Base-by-base conservation (phyloP, 441 rosid genomes). In the Eruca vesicaria region DNA sequence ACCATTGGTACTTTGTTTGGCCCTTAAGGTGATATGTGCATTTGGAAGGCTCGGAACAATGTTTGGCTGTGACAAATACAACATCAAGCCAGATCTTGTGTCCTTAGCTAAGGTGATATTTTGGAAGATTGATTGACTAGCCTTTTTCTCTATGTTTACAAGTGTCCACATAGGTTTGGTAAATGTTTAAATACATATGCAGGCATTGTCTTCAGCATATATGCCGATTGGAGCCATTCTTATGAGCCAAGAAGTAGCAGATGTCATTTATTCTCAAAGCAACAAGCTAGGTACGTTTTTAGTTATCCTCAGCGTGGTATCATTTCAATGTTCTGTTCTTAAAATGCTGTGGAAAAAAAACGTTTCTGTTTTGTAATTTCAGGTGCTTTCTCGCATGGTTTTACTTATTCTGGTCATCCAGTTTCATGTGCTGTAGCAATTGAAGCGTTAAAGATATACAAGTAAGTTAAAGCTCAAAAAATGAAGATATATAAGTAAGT, bases 31-130 rank as follows among this genome's bases (percentile, higher is more conserved):
- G 26, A 91, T 96, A 18, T 91, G 97, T 84, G 99, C 97, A 65
- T 96, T 96, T 84, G 99, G 99, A 80, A 89, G 99, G 83, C 96
- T 96, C 20, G 99, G 99, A 10, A 86, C 97, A 11, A 93, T 91
- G 98, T 96, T 77, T 82, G 99, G 99, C 8, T 84, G 92, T 79
- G 98, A 93, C 82, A 91, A 89, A 80, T 96, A 87, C 89, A 84
- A 86, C 12, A 76, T 80, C 16, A 80, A 80, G 41, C 83, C 83
- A 68, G 97, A 96, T 69, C 97, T 93, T 78, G 98, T 96, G 21
- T 81, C 97, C 36, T 6, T 96, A 28, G 99, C 97, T 21, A 93
- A 96, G 97, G 99, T 91, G 78, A 83, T 73, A 41, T 29, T 35
- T n/a, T 18, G 66, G 68, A 28, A 72, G 65, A 5, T n/a, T 58